These are phyloP conservation scores for Myriosclerotinia curreyana DNA, from an alignment of 2,329 filamentous ascomycete species.

Conservation along the genomic window DNA sequence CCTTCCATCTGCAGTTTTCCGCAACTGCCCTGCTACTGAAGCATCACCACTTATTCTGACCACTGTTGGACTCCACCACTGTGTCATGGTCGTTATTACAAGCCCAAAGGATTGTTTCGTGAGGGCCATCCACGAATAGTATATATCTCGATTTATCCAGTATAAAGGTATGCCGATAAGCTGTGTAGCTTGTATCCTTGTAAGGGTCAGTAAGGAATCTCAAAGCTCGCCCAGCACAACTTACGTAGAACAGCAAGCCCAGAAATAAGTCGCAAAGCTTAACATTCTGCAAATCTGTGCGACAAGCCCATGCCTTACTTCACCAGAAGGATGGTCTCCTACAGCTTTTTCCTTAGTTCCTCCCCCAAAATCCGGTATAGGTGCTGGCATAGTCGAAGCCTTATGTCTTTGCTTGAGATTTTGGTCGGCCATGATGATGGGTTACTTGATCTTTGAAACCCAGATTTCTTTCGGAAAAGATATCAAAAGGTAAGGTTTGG, in stretches of 20 bases:
- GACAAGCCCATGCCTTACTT: slow-evolving; percentile 36
- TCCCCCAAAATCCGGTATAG: slow-evolving; percentile 21
- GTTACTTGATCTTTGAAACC: slow-evolving; percentile 8
- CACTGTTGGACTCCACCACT: slow-evolving; percentile 82
- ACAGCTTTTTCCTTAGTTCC: slow-evolving; percentile 26
- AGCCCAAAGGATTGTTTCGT: slow-evolving; percentile 84
- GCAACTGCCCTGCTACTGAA: slow-evolving; percentile 73
- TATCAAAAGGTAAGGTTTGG: neutral
- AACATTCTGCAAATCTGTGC: slow-evolving; percentile 36
- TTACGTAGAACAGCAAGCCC: slow-evolving; percentile 35
- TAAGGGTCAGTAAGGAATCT: slow-evolving; percentile 29
- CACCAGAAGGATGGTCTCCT: slow-evolving; percentile 38
- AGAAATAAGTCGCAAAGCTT: slow-evolving; percentile 35
- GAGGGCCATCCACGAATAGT: slow-evolving; percentile 82
- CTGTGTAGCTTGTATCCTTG: slow-evolving; percentile 67
- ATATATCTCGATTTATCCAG: slow-evolving; percentile 70
- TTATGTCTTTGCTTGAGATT: slow-evolving; percentile 33
- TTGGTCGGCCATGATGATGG: slow-evolving; percentile 31
- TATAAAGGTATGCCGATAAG: slow-evolving; percentile 75
- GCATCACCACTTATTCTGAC: slow-evolving; percentile 81
- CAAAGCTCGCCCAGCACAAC: slow-evolving; percentile 21
- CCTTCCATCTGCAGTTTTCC: slow-evolving; percentile 65
- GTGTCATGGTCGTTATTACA: slow-evolving; percentile 73
- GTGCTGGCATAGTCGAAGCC: slow-evolving; percentile 20
- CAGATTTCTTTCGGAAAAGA: neutral